Evolutionary conservation across 1,284 basidiomycete genomes (phyloP), one percentile per base, ranked within the genome.

Genomic region (Sanghuangporus sanghuang): DNA sequence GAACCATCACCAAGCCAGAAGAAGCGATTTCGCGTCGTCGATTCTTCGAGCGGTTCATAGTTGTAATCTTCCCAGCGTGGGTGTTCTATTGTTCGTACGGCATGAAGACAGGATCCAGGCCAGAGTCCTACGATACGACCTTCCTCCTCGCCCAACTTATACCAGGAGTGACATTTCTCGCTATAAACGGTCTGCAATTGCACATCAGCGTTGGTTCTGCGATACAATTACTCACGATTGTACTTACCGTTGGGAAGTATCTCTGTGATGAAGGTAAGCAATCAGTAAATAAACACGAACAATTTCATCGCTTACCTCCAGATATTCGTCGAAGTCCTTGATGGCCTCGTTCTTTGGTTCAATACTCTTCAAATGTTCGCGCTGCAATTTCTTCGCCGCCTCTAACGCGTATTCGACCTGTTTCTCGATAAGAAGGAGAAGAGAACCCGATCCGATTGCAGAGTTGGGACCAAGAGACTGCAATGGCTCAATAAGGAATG

Each of bases 41-140:
- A 70, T 2, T 70, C 74, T 56, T 83, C 79, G 2, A 81, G 70
- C 3, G 64, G 71, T 65, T 85, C 81, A 67, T 84, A 88, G 38
- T 79, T 77, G 68, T 77, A 87, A 67, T 88, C 86, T 66, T 88
- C 86, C 85, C 85, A 88, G 3, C 85, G 80, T 0, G 85, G 85
- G 70, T 84, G 67, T 42, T 74, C 72, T 12, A 87, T 71, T 0
- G 80, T 75, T 42, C 75, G 78, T 4, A 79, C 74, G 1, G 81
- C 81, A 62, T 86, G 85, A 16, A 85, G 72, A 54, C 77, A 76
- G 0, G 85, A 85, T 11, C 85, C 84, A 27, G 85, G 86, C 84
- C 84, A 89, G 3, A 88, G 72, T 0, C 76, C 84, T 21, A 79
- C 77, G 2, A 87, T 75, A 1, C 82, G 77, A 2, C 86, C 85